These are phyloP conservation scores for Hirsutella rhossiliensis DNA, from an alignment of 2,329 filamentous ascomycete genomes.

Conservation along the genomic window DNA sequence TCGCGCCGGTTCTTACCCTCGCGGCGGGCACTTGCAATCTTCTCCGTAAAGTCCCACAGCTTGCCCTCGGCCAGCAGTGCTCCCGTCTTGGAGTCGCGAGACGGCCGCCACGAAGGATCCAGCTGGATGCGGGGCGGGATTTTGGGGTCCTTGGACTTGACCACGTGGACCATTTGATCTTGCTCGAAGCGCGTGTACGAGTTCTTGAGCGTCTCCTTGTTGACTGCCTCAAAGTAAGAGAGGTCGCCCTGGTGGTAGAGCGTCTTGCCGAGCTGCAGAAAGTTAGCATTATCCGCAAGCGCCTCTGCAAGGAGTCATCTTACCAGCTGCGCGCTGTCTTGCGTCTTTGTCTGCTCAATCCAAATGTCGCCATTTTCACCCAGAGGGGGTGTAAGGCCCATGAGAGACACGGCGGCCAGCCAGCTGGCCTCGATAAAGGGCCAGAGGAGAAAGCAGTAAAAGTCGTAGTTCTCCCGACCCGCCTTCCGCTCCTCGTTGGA, in stretches of 20 bases:
- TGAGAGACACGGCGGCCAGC: slow-evolving; percentile 78
- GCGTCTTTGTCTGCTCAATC: slow-evolving; percentile 66
- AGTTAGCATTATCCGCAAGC: not conserved
- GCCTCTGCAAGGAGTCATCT: slow-evolving; percentile 12
- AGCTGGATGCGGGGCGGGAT: slow-evolving; percentile 52
- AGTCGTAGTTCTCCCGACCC: slow-evolving; percentile 91
- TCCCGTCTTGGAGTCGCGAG: slow-evolving; percentile 48
- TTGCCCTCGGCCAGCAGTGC: slow-evolving; percentile 57
- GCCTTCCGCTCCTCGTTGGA: slow-evolving; percentile 62
- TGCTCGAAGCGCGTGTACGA: slow-evolving; percentile 80
- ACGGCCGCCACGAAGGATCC: slow-evolving; percentile 61
- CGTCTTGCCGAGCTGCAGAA: slow-evolving; percentile 70
- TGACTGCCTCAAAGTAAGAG: slow-evolving; percentile 95
- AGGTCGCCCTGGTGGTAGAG: slow-evolving; percentile 96
- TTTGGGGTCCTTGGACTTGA: slow-evolving; percentile 55
- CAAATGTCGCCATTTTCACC: slow-evolving; percentile 52
- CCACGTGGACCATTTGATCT: slow-evolving; percentile 72
- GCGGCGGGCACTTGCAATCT: slow-evolving; percentile 68
- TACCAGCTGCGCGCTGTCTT: slow-evolving; percentile 72
- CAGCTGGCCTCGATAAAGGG: slow-evolving; percentile 92
- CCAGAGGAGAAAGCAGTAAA: slow-evolving; percentile 98
- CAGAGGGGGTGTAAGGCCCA: slow-evolving; percentile 69
- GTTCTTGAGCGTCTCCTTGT: slow-evolving; percentile 95
- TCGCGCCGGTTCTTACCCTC: slow-evolving; percentile 97
- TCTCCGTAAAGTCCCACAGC: slow-evolving; percentile 85